Percentiles rank a stretch among this genome's conserved stretches.
phyloP scores from a whole-genome alignment of 352 stramenopile species.

The Pythium biforme region DNA sequence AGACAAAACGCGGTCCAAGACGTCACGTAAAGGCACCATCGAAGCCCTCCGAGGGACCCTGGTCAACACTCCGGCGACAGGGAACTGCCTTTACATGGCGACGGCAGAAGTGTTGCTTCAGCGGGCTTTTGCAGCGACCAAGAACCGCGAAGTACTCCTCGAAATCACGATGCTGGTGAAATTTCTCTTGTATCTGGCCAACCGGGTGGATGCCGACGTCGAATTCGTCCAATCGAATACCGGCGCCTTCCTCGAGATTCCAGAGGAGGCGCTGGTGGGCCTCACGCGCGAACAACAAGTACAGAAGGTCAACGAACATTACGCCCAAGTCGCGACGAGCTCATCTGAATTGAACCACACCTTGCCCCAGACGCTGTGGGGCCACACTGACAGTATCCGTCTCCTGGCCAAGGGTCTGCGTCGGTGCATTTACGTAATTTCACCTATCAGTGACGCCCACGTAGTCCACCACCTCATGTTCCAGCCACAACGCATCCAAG shows the following conservation, averaged over 20 bases:
- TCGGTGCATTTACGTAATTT: slow-evolving; percentile 3
- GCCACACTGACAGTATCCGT: not conserved
- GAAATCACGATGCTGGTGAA: slow-evolving; percentile 4
- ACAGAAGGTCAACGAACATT: not conserved
- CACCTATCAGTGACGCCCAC: not conserved
- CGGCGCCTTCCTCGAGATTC: not conserved
- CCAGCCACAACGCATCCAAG: not conserved
- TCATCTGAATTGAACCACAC: slow-evolving; percentile 3
- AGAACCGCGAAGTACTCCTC: not conserved
- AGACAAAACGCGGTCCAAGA: not conserved
- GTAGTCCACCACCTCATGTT: not conserved
- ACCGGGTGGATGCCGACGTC: not conserved
- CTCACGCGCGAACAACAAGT: not conserved
- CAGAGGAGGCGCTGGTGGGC: not conserved
- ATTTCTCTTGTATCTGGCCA: not conserved
- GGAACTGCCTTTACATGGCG: slow-evolving; percentile 8
- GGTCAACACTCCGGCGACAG: not conserved
- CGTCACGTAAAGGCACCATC: not conserved
- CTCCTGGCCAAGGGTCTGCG: slow-evolving; percentile 1
- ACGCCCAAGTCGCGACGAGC: slow-evolving; percentile 1
- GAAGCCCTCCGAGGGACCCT: not conserved
- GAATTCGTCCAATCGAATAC: not conserved
- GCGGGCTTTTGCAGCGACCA: not conserved
- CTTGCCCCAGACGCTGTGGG: not conserved
- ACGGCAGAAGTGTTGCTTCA: not conserved